These are phyloP conservation scores for Xylariaceae sp. DNA, from an alignment of 2,329 filamentous ascomycete genomes.

Conservation along the genomic window DNA sequence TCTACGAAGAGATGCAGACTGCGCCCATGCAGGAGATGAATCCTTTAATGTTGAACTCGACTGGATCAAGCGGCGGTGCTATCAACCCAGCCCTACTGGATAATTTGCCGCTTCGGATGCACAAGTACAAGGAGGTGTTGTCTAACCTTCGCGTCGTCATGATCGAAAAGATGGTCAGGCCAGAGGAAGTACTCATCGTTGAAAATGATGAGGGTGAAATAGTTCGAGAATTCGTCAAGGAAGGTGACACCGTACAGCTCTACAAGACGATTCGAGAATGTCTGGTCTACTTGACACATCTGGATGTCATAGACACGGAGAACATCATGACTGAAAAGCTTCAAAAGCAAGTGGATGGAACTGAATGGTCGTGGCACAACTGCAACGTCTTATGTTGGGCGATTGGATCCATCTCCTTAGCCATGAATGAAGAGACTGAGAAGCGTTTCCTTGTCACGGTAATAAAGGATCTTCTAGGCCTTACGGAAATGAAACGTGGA, in stretches of 20 bases:
- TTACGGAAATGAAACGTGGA: constrained; percentile 98
- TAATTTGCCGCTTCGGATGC: constrained; percentile 91
- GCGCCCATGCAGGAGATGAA: constrained; percentile 91
- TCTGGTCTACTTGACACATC: constrained; percentile 90
- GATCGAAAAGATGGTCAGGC: constrained; percentile 99
- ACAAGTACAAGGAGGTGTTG: constrained; percentile 93
- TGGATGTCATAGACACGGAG: constrained; percentile 96
- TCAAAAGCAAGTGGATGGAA: constrained; percentile 86
- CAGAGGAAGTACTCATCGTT: constrained; percentile 97
- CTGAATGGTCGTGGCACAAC: constrained; percentile 99
- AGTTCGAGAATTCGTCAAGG: constrained; percentile 97
- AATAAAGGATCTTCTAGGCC: constrained; percentile 92
- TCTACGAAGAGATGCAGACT: constrained; percentile 98
- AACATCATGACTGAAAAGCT: constrained; percentile 99
- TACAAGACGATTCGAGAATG: constrained; percentile 99
- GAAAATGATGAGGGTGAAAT: constrained; percentile 99
- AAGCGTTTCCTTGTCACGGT: constrained; percentile 98
- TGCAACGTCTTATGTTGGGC: constrained; percentile 99
- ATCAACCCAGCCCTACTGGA: constrained; percentile 78
- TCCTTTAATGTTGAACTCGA: constrained; percentile 74
- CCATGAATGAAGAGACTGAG: constrained; percentile 99
- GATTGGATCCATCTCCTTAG: constrained; percentile 95
- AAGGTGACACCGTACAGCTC: constrained; percentile 96
- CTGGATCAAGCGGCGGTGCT: constrained; percentile 69
- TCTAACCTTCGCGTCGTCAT: constrained; percentile 94